Evolutionary conservation across 2,329 filamentous ascomycete species (phyloP).

Genomic region (Phaeophleospora eucalypticola): DNA sequence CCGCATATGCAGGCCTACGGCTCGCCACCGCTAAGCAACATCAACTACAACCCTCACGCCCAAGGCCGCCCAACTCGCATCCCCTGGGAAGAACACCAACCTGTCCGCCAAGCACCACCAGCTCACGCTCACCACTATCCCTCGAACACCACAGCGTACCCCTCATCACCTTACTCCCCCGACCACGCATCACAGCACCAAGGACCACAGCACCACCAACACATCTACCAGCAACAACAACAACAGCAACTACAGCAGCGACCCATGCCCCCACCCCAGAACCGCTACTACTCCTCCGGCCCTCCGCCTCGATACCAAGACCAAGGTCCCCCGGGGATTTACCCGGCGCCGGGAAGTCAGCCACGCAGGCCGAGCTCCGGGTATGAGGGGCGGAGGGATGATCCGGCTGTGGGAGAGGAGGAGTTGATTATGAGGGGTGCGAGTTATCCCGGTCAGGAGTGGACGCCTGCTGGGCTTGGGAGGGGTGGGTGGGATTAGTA

Average conservation of each 20-base stretch:
- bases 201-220: slow-evolving; percentile 5
- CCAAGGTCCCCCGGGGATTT: not conserved
- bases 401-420: slow-evolving; percentile 25
- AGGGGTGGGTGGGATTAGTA: not conserved
- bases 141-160: not conserved
- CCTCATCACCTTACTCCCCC: not conserved
- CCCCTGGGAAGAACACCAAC: slow-evolving; percentile 7
- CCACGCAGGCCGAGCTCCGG: slow-evolving; percentile 16
- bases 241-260: slow-evolving; percentile 9
- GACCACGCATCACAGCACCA: slow-evolving; percentile 2
- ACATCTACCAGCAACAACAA: slow-evolving; percentile 6
- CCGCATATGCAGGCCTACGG: too few species aligned
- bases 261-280: not conserved
- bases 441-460: slow-evolving; percentile 67
- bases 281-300: not conserved
- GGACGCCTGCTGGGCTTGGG: slow-evolving; percentile 38
- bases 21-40: too few species aligned
- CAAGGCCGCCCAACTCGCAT: not conserved
- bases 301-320: not conserved
- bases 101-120: not conserved
- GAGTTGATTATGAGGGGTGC: slow-evolving; percentile 56
- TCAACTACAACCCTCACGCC: not conserved
- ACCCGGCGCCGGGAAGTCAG: not conserved
- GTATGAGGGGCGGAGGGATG: slow-evolving; percentile 26
- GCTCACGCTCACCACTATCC: not conserved